These are phyloP conservation scores for Castanopsis chinensis DNA, from an alignment of 306 rosid genomes.

Conservation along the genomic window DNA sequence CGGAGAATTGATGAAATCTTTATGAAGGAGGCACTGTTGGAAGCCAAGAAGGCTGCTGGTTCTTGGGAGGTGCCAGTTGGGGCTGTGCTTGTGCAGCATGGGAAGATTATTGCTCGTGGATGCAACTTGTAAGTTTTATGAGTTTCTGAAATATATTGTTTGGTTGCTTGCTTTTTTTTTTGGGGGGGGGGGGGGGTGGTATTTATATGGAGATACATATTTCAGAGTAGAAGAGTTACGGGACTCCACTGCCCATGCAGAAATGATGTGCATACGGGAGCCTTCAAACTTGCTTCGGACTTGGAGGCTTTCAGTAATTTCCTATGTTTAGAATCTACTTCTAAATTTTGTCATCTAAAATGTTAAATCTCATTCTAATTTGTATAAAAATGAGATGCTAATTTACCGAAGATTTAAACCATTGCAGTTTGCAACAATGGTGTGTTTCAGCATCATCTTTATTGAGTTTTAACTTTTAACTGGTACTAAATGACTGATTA, in stretches of 20 bases:
- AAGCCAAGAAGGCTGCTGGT: slow-evolving; percentile 95
- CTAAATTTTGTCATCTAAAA: slow-evolving; percentile 4
- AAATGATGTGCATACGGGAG: slow-evolving; percentile 88
- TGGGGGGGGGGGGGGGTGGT: neutral
- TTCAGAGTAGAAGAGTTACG: slow-evolving; percentile 90
- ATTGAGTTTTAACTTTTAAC: neutral
- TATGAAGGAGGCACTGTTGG: slow-evolving; percentile 95
- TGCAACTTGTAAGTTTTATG: slow-evolving; percentile 71
- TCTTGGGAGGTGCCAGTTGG: slow-evolving; percentile 99
- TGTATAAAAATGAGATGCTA: neutral
- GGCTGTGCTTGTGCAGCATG: slow-evolving; percentile 88
- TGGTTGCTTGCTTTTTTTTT: slow-evolving; percentile 4
- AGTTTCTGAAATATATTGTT: slow-evolving; percentile 8
- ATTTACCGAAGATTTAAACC: neutral
- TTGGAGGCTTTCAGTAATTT: slow-evolving; percentile 93
- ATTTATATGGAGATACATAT: slow-evolving; percentile 25
- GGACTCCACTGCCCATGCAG: slow-evolving; percentile 98
- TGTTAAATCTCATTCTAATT: neutral
- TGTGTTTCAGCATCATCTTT: neutral
- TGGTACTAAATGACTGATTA: neutral
- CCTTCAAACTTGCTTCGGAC: slow-evolving; percentile 78
- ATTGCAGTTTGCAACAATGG: neutral
- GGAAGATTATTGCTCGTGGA: slow-evolving; percentile 89
- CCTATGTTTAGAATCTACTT: slow-evolving; percentile 1
- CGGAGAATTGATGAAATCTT: slow-evolving; percentile 67